These are phyloP conservation scores for Teratosphaeria epicoccoides DNA, from an alignment of 2,329 filamentous ascomycete species.

Conservation along the genomic window DNA sequence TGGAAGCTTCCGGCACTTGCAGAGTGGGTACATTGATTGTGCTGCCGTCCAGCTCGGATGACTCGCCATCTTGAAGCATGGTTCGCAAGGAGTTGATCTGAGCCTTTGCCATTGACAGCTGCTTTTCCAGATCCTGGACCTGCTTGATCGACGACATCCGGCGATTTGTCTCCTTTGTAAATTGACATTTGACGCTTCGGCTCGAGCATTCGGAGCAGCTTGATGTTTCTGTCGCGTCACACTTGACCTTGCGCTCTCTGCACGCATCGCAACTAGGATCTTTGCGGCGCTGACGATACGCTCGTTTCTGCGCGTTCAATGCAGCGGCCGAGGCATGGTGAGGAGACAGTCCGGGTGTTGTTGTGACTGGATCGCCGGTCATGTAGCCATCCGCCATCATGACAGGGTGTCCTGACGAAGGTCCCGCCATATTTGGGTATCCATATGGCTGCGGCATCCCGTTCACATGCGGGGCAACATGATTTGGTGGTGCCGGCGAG, in stretches of 20 bases:
- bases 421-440: constrained; percentile 9
- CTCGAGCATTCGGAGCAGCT: constrained; percentile 97
- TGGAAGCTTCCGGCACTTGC: constrained; percentile 24
- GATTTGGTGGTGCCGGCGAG: constrained; percentile 1
- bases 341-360: constrained; percentile 22
- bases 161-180: constrained; percentile 96
- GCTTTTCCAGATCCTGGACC: constrained; percentile 91
- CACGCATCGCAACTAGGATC: constrained; percentile 97
- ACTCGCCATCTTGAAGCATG: constrained; percentile 44
- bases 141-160: constrained; percentile 99
- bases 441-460: constrained; percentile 13
- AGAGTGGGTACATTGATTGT: constrained; percentile 19
- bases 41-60: constrained; percentile 31
- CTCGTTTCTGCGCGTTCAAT: constrained; percentile 68
- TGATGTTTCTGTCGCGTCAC: constrained; percentile 89
- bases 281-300: constrained; percentile 88
- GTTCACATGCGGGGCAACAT: constrained; percentile 9
- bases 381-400: constrained; percentile 22
- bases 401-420: constrained; percentile 5
- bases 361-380: constrained; percentile 16
- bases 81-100: constrained; percentile 67
- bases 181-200: constrained; percentile 93
- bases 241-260: constrained; percentile 71
- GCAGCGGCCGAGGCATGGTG: constrained; percentile 33
- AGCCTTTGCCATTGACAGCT: constrained; percentile 67